Conservation (phyloP, 2,329 filamentous ascomycete genomes). For the Setomelanomma holmii region DNA sequence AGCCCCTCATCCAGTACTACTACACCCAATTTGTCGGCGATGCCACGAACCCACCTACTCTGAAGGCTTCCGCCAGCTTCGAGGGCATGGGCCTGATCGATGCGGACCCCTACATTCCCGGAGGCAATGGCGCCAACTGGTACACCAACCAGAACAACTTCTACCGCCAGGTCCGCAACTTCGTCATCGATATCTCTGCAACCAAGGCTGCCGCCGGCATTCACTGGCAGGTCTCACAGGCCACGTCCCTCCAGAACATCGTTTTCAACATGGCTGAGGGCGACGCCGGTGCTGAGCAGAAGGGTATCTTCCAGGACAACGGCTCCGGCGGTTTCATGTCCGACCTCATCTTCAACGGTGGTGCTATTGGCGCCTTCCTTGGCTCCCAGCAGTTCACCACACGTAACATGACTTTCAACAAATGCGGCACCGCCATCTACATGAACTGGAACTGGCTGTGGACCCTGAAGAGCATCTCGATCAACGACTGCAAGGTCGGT, state of each 20-base stretch:
- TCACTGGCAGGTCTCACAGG: conserved; percentile 74
- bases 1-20: conserved; percentile 83
- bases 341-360: conserved; percentile 67
- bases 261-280: conserved; percentile 63
- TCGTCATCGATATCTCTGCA: conserved; percentile 58
- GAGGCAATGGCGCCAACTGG: conserved; percentile 61
- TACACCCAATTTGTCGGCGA: conserved; percentile 94
- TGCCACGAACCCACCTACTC: conserved; percentile 71
- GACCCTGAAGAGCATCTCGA: conserved; percentile 55
- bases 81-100: conserved; percentile 88
- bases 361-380: conserved; percentile 64
- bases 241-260: conserved; percentile 68
- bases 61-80: conserved; percentile 72
- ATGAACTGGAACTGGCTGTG: conserved; percentile 65
- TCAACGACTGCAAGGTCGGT: conserved; percentile 57
- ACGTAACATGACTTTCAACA: conserved; percentile 59
- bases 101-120: conserved; percentile 78
- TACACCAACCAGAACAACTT: conserved; percentile 64
- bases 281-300: conserved; percentile 56
- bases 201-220: conserved; percentile 57
- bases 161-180: conserved; percentile 63
- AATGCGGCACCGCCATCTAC: conserved; percentile 58
- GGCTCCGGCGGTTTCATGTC: conserved; percentile 67
- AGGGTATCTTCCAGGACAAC: conserved; percentile 67
- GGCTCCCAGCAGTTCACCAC: conserved; percentile 70